Evolutionary conservation across 1,284 basidiomycete species (phyloP), one percentile per base, ranked within the genome.

Genomic region (Ceratobasidium sp.): DNA sequence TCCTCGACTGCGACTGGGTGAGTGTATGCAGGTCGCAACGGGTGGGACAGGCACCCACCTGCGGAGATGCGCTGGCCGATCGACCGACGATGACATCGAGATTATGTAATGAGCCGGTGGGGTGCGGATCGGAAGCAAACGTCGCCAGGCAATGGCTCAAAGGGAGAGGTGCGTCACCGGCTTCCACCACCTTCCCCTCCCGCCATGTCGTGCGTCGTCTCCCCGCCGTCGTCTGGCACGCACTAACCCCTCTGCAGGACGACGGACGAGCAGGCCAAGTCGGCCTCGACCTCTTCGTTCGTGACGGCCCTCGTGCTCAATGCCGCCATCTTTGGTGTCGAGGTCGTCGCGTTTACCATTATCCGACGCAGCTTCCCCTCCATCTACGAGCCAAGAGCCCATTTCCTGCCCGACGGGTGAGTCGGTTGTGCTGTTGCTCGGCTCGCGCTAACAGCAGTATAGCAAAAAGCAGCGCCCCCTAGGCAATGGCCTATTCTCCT

Each of bases 361-460:
- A 79, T 92, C 21, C 83, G 91, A 43, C 88, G 88, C 0, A 86
- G 86, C 76, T 93, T 93, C 82, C 90, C 86, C 76, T 82, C 85
- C 14, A 88, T 92, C 34, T 95, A 96, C 78, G 92, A 95, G 78
- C 94, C 94, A 0, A 83, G 93, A 64, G 91, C 92, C 0, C 88
- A 88, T 76, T 88, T 84, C 55, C 85, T 85, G 6, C 85, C 85
- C 74, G 77, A 85, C 71, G 79, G 75, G 81, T 86, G 87, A 88
- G 78, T 80, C 85, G 80, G 21, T 36, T 65, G 30, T 21, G 21
- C 30, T 65, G 18, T 41, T n/a, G 14, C 18, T 48, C 48, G 62
- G 65, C 67, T 53, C 59, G 69, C 21, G 48, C 60, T 34, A 12
- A 53, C 32, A 2, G n/a, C 28, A 14, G 4, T 30, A 5, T 76